Evolutionary conservation across 2,329 filamentous ascomycete species (phyloP).

Genomic region (Esteya vermicola): DNA sequence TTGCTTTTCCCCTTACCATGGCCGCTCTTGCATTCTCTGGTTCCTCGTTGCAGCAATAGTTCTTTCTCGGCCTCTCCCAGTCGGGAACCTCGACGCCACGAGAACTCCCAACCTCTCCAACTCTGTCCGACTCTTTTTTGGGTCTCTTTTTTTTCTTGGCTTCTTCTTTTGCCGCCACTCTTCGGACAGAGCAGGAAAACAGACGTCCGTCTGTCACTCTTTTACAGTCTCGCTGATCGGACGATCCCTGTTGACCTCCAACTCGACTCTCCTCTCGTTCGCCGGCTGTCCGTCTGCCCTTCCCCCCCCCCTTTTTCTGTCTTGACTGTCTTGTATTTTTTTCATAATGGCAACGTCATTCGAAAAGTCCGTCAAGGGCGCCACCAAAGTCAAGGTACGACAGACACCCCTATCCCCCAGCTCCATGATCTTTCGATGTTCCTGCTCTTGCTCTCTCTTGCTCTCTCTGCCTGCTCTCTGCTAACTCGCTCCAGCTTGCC

Average conservation of each 20-base stretch:
- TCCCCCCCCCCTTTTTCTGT: no score
- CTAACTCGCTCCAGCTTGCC: conserved; percentile 49
- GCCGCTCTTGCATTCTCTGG: no score
- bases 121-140: background rate
- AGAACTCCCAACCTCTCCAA: background rate
- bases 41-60: no score
- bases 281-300: no score
- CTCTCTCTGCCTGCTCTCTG: conserved; percentile 3
- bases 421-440: background rate
- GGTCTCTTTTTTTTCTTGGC: background rate
- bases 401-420: background rate
- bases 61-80: no score
- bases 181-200: no score
- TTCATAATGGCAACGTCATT: conserved; percentile 66
- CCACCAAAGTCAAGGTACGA: conserved; percentile 86
- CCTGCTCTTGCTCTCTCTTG: background rate
- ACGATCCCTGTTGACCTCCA: background rate
- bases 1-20: no score
- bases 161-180: background rate
- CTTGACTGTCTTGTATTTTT: no score
- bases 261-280: background rate
- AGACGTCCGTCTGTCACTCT: no score
- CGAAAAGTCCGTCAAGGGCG: conserved; percentile 98
- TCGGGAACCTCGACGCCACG: no score
- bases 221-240: no score